These are phyloP conservation scores for Solanum pennellii DNA, from an alignment of 257 asterid species.

Conservation along the genomic window DNA sequence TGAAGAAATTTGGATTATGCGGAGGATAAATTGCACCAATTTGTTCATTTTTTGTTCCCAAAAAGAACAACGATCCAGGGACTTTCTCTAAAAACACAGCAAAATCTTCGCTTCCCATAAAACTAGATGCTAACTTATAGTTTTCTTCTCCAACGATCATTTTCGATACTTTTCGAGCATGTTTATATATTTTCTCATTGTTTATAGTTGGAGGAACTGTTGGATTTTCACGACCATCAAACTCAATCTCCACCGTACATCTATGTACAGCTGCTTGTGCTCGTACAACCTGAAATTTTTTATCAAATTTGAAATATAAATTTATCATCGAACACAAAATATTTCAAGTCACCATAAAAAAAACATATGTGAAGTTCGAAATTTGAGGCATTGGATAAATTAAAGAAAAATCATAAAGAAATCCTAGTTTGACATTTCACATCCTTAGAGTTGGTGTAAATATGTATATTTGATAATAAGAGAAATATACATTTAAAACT, in stretches of 20 bases:
- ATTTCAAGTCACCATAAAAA: neutral
- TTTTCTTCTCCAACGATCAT: constrained; percentile 30
- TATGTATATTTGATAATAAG: neutral
- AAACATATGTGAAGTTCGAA: neutral
- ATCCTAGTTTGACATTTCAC: neutral
- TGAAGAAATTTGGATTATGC: constrained; percentile 34
- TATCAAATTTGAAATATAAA: neutral
- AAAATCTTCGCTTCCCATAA: constrained; percentile 56
- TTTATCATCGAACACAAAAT: neutral
- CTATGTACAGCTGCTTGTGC: constrained; percentile 31
- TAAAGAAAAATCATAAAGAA: neutral
- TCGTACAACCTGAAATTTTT: constrained; percentile 17
- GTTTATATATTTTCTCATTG: constrained; percentile 18
- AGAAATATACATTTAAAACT: neutral
- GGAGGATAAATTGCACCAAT: constrained; percentile 30
- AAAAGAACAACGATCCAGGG: constrained; percentile 18
- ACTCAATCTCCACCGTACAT: constrained; percentile 26
- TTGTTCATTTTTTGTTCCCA: constrained; percentile 30
- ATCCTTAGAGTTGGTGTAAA: neutral
- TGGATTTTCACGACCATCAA: constrained; percentile 29
- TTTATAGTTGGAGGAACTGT: constrained; percentile 41
- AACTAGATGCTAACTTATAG: constrained; percentile 13
- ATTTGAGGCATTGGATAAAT: neutral
- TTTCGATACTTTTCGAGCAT: constrained; percentile 12
- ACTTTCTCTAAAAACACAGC: constrained; percentile 31